Evolutionary conservation across 2,329 filamentous ascomycete species (phyloP).

Genomic region (Penicillium sp.): DNA sequence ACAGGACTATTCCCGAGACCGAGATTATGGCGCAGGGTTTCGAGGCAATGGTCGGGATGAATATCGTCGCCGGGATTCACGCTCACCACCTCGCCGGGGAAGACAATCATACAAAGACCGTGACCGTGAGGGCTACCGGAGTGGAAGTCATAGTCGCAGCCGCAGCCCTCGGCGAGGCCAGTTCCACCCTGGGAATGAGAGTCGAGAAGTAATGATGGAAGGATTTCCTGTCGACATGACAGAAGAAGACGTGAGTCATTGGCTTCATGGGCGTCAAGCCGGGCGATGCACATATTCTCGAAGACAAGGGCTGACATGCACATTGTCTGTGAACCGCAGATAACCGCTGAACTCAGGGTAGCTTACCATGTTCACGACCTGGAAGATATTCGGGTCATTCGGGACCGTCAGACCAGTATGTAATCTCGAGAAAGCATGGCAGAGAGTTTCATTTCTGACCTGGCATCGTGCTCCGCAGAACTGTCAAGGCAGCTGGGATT

Average conservation of each 20-base stretch:
- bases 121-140: conserved; percentile 50
- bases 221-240: conserved; percentile 51
- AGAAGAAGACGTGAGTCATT: conserved; percentile 53
- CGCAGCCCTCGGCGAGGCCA: conserved; percentile 41
- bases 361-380: conserved; percentile 55
- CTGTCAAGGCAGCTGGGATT: conserved; percentile 60
- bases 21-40: conserved; percentile 33
- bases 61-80: conserved; percentile 33
- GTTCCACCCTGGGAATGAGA: conserved; percentile 45
- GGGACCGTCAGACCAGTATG: conserved; percentile 60
- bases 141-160: conserved; percentile 39
- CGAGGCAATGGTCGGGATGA: conserved; percentile 39
- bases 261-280: background rate
- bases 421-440: background rate
- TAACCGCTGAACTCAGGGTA: conserved; percentile 57
- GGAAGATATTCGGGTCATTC: conserved; percentile 60
- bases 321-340: conserved; percentile 44
- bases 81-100: conserved; percentile 40
- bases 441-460: background rate
- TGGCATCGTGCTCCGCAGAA: conserved; percentile 39
- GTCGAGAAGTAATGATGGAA: conserved; percentile 54
- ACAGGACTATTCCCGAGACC: conserved; percentile 36
- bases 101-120: conserved; percentile 45
- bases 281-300: background rate
- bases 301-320: background rate